phyloP scores from a whole-genome alignment of 1,284 basidiomycete genomes.

The Rhodofomes roseus region DNA sequence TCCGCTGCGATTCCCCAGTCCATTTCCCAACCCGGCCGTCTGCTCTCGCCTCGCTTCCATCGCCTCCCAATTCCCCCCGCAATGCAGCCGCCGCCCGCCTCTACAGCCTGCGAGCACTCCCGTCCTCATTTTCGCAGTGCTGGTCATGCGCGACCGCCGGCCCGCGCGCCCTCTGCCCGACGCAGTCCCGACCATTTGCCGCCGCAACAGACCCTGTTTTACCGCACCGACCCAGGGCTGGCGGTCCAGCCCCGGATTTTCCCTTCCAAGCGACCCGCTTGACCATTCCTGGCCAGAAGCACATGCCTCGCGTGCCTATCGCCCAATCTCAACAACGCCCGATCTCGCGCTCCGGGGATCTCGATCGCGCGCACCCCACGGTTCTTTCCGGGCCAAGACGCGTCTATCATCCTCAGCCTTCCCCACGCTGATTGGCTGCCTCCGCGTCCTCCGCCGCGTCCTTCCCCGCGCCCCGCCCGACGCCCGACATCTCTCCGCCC shows the following conservation, averaged over 20 bases:
- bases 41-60: neutral
- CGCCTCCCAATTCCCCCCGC: neutral
- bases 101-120: neutral
- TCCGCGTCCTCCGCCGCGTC: neutral
- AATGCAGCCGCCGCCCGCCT: neutral
- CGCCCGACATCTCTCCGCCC: slow-evolving; percentile 1
- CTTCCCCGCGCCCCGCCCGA: neutral
- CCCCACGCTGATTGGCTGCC: slow-evolving; percentile 5
- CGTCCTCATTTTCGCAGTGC: neutral
- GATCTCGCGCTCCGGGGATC: slow-evolving; percentile 5
- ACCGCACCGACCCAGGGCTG: neutral
- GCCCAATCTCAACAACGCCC: neutral
- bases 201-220: neutral
- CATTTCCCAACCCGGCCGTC: neutral
- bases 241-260: slow-evolving; percentile 10
- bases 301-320: slow-evolving; percentile 8
- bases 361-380: neutral
- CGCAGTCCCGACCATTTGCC: neutral
- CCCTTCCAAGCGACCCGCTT: slow-evolving; percentile 4
- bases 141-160: neutral
- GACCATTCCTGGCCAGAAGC: neutral
- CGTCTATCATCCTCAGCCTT: slow-evolving; percentile 1
- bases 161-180: slow-evolving; percentile 3
- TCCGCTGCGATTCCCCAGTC: neutral
- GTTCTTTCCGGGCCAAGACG: slow-evolving; percentile 1